A percentile compares a stretch with the other conserved stretches of the same genome.
These are phyloP conservation scores for Sphaerobolus stellatus DNA, from an alignment of 1,284 basidiomycete genomes.

Conservation along the genomic window DNA sequence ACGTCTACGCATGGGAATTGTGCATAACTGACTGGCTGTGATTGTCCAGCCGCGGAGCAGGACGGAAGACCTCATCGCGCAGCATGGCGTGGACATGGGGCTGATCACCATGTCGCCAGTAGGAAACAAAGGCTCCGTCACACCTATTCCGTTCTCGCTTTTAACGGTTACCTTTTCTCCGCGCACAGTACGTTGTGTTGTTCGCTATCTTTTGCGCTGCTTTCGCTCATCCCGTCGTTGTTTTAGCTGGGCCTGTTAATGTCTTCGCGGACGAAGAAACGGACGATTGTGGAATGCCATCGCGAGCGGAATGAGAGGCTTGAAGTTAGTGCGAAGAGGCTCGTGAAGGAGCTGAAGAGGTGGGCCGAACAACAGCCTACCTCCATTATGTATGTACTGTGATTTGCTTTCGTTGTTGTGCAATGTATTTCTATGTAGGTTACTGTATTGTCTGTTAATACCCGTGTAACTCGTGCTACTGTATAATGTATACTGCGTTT, in stretches of 20 bases:
- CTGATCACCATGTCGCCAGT: constrained; percentile 41
- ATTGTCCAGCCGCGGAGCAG: constrained; percentile 61
- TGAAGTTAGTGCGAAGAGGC: constrained; percentile 54
- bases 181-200: constrained; percentile 35
- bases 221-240: background rate
- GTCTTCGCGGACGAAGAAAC: constrained; percentile 38
- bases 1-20: background rate
- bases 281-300: constrained; percentile 58
- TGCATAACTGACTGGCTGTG: background rate
- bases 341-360: constrained; percentile 41
- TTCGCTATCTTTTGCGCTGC: background rate
- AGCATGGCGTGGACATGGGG: constrained; percentile 56
- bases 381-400: background rate
- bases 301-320: constrained; percentile 55
- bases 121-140: constrained; percentile 1
- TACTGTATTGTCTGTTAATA: background rate
- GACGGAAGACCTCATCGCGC: constrained; percentile 67
- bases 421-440: background rate
- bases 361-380: constrained; percentile 13
- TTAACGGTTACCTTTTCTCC: constrained; percentile 60
- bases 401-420: background rate
- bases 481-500: background rate
- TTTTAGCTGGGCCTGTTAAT: constrained; percentile 49
- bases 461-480: background rate
- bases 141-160: constrained; percentile 50